Percentiles rank a stretch among this genome's conserved stretches.
Evolutionary conservation across 805 yeast species (phyloP).

Genomic region (Nakazawaea ernobii): DNA sequence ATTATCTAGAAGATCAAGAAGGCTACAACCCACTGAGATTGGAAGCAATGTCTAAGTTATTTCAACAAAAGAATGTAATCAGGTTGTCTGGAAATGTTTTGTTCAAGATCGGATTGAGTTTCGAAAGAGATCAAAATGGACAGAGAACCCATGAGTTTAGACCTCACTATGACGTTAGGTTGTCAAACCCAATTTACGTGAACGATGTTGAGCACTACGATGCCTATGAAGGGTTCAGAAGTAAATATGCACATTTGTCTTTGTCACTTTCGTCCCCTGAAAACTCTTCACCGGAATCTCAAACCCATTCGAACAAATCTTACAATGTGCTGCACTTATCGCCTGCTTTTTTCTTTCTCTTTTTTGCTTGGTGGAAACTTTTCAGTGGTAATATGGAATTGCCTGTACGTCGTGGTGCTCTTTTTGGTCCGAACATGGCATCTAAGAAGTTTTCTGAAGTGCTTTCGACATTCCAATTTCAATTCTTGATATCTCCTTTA

Average conservation of each 20-base stretch:
- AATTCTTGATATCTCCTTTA: conserved; percentile 65
- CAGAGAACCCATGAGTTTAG: conserved; percentile 38
- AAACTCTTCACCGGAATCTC: conserved; percentile 6
- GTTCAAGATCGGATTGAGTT: conserved; percentile 51
- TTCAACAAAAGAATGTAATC: conserved; percentile 40
- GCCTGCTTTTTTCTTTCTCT: conserved; percentile 61
- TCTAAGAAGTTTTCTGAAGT: conserved; percentile 71
- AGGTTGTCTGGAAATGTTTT: conserved; percentile 55
- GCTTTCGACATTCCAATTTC: conserved; percentile 73
- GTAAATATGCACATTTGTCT: conserved; percentile 75
- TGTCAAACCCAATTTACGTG: conserved; percentile 51
- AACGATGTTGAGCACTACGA: conserved; percentile 54
- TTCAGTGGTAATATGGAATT: conserved; percentile 75
- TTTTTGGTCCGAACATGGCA: conserved; percentile 54
- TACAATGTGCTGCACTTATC: conserved; percentile 75
- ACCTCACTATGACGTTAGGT: conserved; percentile 56
- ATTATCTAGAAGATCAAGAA: conserved; percentile 29
- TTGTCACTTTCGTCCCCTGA: conserved; percentile 43
- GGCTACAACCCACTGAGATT: not conserved
- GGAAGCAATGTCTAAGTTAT: not conserved
- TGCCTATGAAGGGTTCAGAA: conserved; percentile 74
- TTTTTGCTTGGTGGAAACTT: conserved; percentile 80
- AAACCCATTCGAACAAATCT: conserved; percentile 16
- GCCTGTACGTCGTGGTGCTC: conserved; percentile 69
- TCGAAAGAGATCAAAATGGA: conserved; percentile 39